A percentile compares a stretch with the other conserved stretches of the same genome.
Evolutionary conservation across 148 eudicot species (phyloP).

Genomic region (Amaranthus cruentus): DNA sequence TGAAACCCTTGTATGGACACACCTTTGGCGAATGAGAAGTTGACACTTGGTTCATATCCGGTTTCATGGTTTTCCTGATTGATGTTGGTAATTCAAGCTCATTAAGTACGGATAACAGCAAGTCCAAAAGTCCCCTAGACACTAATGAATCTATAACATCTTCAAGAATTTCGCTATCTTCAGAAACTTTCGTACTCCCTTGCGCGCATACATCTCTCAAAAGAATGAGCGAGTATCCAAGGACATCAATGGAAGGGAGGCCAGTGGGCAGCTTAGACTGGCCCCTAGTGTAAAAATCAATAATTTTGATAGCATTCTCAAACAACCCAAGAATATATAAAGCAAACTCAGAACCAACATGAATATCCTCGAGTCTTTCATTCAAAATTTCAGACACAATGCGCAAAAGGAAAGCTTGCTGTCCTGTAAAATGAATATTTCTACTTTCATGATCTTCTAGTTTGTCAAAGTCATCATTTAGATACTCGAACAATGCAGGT

Average conservation of each 20-base stretch:
- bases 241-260: slow-evolving; percentile 42
- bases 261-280: slow-evolving; percentile 57
- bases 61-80: slow-evolving; percentile 53
- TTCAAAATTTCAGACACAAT: slow-evolving; percentile 54
- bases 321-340: slow-evolving; percentile 42
- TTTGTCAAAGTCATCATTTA: slow-evolving; percentile 14
- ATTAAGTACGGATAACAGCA: slow-evolving; percentile 56
- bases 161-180: slow-evolving; percentile 11
- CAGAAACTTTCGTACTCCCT: slow-evolving; percentile 21
- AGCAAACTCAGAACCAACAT: slow-evolving; percentile 39
- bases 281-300: slow-evolving; percentile 36
- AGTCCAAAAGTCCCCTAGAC: slow-evolving; percentile 54
- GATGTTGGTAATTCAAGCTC: slow-evolving; percentile 76
- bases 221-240: slow-evolving; percentile 67
- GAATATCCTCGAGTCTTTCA: slow-evolving; percentile 46
- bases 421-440: slow-evolving; percentile 33
- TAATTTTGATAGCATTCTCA: slow-evolving; percentile 31
- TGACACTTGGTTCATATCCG: slow-evolving; percentile 23
- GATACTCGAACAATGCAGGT: slow-evolving; percentile 34
- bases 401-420: slow-evolving; percentile 57
- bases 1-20: slow-evolving; percentile 81
- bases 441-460: slow-evolving; percentile 15
- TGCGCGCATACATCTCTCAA: slow-evolving; percentile 75
- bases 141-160: slow-evolving; percentile 38
- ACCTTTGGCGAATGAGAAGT: slow-evolving; percentile 29